Base-by-base conservation (phyloP, 2,329 filamentous ascomycete genomes). In the Acrocalymma vagum region DNA sequence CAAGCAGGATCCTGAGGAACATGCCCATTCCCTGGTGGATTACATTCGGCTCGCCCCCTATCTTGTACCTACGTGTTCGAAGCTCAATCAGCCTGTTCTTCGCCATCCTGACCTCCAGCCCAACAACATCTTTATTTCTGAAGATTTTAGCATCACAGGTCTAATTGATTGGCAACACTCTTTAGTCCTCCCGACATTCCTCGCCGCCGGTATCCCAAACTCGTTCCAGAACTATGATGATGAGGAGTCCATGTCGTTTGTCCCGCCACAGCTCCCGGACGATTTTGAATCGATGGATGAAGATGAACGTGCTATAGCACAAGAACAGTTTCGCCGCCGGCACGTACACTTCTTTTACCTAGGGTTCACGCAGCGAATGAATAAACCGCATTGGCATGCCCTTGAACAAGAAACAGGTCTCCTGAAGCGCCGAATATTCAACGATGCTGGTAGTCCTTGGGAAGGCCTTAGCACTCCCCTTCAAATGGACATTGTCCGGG, bases 81-180 rank as follows among this genome's bases (percentile, higher is more conserved):
- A 55, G 25, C 43, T 56, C 25, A 48, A 42, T 22, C 10, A 31
- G 1, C 62, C 62, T 10, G 38, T 56, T 9, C 40, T 71, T 22
- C 61, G 66, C 16, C 68, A 72, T 37, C 63, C 65, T 9, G 67
- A 71, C 40, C 47, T 69, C n/a, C 48, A 58, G 26, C 62, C 63
- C 1, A 58, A 55, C 42, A 70, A 67, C 41, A 60, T 72, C 18
- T 67, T 67, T 31, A 43, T 66, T 9, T 62, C 54, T 23, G 48
- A 63, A 5, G 41, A 62, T 20, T 53, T 59, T 31, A 60, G 65
- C 6, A 66, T 75, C 15, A 55, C 53, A 18, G 45, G 67, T 20
- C 44, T 75, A 2, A 72, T 75, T 23, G 71, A 76, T 43, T 75
- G 70, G 72, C 70, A 75, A 49, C 60, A 74, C 47, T 55, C 54